Percentiles rank a stretch among this genome's conserved stretches.
Conservation (phyloP, 768 basidiomycete species). For the Lentinula raphanica region DNA sequence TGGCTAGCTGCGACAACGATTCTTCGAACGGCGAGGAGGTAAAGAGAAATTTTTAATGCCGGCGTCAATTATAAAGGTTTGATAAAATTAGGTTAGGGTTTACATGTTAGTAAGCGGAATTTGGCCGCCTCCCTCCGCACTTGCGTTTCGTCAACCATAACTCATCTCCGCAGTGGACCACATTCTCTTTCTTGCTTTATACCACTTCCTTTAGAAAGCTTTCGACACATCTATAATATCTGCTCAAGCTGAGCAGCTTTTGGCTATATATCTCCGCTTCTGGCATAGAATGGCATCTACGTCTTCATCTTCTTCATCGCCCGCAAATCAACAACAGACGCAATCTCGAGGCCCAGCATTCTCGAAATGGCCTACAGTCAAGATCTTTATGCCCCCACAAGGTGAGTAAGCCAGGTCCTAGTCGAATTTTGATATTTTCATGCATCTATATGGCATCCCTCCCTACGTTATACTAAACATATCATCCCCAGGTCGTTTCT, state of each 20-base stretch:
- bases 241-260: no score
- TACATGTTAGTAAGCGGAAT: conserved; percentile 11
- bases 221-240: no score
- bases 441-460: no score
- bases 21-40: conserved; percentile 59
- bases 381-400: conserved; percentile 48
- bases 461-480: neutral
- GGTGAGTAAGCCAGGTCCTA: conserved; percentile 31
- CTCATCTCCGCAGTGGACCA: no score
- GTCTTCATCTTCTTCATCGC: neutral
- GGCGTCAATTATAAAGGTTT: conserved; percentile 7
- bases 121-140: conserved; percentile 15
- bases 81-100: neutral
- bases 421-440: no score
- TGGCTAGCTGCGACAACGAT: conserved; percentile 81
- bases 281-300: neutral
- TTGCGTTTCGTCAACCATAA: neutral
- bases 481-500: conserved; percentile 41
- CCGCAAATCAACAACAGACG: conserved; percentile 23
- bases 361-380: conserved; percentile 47
- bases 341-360: conserved; percentile 33
- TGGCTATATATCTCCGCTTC: no score
- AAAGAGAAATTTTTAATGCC: conserved; percentile 19
- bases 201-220: no score
- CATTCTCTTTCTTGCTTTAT: no score